A percentile compares a stretch with the other conserved stretches of the same genome.
These are phyloP conservation scores for Orbilia oligospora DNA, from an alignment of 2,329 filamentous ascomycete genomes.

Conservation along the genomic window DNA sequence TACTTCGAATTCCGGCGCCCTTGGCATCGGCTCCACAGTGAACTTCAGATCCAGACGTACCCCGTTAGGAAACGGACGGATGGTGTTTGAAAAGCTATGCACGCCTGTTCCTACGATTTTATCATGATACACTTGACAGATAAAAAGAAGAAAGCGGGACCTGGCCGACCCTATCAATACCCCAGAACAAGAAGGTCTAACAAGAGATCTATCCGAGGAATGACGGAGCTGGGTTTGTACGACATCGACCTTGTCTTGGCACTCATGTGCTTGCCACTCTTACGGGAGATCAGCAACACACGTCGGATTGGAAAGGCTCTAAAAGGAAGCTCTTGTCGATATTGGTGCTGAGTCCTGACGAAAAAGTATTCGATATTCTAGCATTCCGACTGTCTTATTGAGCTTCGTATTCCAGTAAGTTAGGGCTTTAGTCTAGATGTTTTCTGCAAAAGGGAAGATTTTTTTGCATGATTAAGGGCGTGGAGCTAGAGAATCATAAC, in stretches of 20 bases:
- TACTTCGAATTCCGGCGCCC: neutral
- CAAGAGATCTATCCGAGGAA: constrained; percentile 1
- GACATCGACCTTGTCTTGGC: constrained; percentile 15
- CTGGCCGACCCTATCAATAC: neutral
- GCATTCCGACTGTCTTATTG: neutral
- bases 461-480: neutral
- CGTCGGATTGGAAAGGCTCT: neutral
- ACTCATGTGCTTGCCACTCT: neutral
- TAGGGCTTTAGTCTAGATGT: neutral
- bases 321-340: constrained; percentile 3
- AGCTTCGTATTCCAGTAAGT: too few relatives aligned
- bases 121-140: constrained; percentile 13
- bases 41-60: neutral
- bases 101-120: neutral
- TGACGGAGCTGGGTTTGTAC: constrained; percentile 19
- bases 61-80: constrained; percentile 12
- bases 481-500: neutral
- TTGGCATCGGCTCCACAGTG: neutral
- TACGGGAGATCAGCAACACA: constrained; percentile 26
- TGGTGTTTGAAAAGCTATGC: constrained; percentile 7
- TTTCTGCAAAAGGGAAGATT: neutral
- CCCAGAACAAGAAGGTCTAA: constrained; percentile 22
- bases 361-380: neutral
- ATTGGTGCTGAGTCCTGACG: neutral
- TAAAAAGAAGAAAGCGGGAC: constrained; percentile 12